Conservation (phyloP, 306 rosid genomes). For the Prunus salicina region DNA sequence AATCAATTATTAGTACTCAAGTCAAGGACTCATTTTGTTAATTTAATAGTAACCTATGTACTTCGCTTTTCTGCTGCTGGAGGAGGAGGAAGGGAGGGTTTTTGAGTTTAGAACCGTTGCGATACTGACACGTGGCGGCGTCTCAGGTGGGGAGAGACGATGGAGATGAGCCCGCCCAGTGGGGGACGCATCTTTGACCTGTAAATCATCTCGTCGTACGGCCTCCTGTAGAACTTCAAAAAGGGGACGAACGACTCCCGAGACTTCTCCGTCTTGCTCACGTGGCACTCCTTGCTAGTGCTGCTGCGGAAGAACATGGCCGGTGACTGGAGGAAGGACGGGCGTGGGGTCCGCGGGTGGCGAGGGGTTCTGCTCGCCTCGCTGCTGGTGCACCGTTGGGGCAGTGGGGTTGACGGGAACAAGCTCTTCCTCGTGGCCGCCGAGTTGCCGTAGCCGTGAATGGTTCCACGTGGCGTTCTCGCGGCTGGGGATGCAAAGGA, state of each 20-base stretch:
- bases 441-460: conserved; percentile 35
- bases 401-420: conserved; percentile 82
- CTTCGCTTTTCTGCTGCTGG: neutral
- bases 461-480: conserved; percentile 52
- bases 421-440: conserved; percentile 51
- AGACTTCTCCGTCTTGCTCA: conserved; percentile 48
- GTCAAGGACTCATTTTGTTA: conserved; percentile 5
- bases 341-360: conserved; percentile 51
- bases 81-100: too few species aligned
- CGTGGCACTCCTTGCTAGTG: conserved; percentile 42
- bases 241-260: conserved; percentile 69
- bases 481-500: conserved; percentile 89
- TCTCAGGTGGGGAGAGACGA: conserved; percentile 72
- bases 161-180: conserved; percentile 92
- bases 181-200: conserved; percentile 98
- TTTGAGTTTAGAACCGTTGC: conserved; percentile 67
- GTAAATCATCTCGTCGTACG: conserved; percentile 89
- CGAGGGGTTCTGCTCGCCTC: conserved; percentile 24
- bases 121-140: conserved; percentile 88
- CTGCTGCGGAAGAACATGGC: conserved; percentile 63
- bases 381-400: conserved; percentile 47
- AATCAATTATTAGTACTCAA: conserved; percentile 40
- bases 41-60: conserved; percentile 24
- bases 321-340: conserved; percentile 89
- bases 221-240: conserved; percentile 71